Evolutionary conservation across 2,329 filamentous ascomycete species (phyloP), one percentile per base, ranked within the genome.

Genomic region (Colletotrichum higginsianum): DNA sequence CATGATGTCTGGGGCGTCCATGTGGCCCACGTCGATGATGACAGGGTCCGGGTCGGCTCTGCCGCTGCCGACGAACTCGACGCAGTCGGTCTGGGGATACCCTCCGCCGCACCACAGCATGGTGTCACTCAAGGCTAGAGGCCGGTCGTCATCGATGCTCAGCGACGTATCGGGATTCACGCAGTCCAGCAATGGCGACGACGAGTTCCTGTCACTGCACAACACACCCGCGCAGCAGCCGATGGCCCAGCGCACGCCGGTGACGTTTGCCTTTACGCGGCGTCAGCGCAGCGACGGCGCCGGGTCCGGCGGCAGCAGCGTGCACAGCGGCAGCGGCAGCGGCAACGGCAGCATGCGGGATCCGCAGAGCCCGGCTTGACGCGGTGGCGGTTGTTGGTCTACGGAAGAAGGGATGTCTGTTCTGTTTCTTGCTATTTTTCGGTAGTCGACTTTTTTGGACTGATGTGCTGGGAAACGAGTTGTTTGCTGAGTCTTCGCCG

Each of bases 121-220:
- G 58, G 80, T 76, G 75, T 80, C 74, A 72, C 78, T 74, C 74
- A 86, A 85, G 78, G 82, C 83, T 40, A 82, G 90, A 55, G 89
- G 89, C 26, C 87, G 90, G 60, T 91, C 89, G 40, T 91, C 89
- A 12, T 91, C 89, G 68, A 92, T 92, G 90, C 86, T 92, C 2
- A 91, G 89, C 76, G 87, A 91, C 75, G 83, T 92, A 3, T 91
- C 89, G n/a, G 89, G 90, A 23, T 91, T 92, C 75, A 92, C 90
- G 9, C 89, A 91, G 80, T 89, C 86, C 18, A 90, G 87, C 75
- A 84, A 84, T 58, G 88, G 87, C 55, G 88, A 87, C 26, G 83
- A 85, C 23, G 84, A 83, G 52, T 75, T 73, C 46, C 61, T 72
- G 63, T 73, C 70, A 55, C 58, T 58, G 66, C 66, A 71, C 67